phyloP scores from a whole-genome alignment of 2,329 filamentous ascomycete species.

The Myriangium duriaei region DNA sequence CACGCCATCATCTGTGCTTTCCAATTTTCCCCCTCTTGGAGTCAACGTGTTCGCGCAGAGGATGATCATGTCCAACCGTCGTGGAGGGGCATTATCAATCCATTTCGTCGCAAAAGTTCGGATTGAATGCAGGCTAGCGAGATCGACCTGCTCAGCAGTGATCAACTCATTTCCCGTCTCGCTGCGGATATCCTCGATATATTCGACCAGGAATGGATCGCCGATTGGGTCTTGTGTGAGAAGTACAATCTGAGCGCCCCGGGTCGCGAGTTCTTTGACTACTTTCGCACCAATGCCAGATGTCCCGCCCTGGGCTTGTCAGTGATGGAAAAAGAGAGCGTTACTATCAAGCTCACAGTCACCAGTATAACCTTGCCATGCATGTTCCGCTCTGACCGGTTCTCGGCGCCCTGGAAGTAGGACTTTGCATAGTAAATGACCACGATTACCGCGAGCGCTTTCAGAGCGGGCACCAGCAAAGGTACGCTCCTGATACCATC shows the following conservation, averaged over 20 bases:
- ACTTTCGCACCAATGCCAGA: conserved; percentile 78
- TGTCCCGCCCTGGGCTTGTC: conserved; percentile 56
- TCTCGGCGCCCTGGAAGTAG: conserved; percentile 65
- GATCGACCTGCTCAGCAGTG: conserved; percentile 89
- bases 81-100: conserved; percentile 87
- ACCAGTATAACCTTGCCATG: conserved; percentile 90
- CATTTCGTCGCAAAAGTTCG: conserved; percentile 91
- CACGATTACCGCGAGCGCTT: conserved; percentile 39
- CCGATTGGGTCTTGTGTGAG: conserved; percentile 70
- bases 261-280: conserved; percentile 58
- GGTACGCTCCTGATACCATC: conserved; percentile 42
- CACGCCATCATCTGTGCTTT: conserved; percentile 61
- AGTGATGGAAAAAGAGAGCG: conserved; percentile 12
- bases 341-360: conserved; percentile 46
- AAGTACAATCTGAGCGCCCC: conserved; percentile 83
- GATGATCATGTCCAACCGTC: conserved; percentile 80
- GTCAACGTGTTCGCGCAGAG: conserved; percentile 72
- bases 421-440: conserved; percentile 52
- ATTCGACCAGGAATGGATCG: conserved; percentile 84
- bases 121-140: conserved; percentile 78
- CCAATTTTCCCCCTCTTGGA: conserved; percentile 46
- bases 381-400: conserved; percentile 68
- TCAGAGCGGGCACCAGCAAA: conserved; percentile 28
- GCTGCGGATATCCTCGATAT: conserved; percentile 73
- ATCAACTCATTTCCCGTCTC: conserved; percentile 73